A percentile compares a stretch with the other conserved stretches of the same genome.
Conservation (phyloP, 2,329 filamentous ascomycete genomes). For the Venturia aucupariae region DNA sequence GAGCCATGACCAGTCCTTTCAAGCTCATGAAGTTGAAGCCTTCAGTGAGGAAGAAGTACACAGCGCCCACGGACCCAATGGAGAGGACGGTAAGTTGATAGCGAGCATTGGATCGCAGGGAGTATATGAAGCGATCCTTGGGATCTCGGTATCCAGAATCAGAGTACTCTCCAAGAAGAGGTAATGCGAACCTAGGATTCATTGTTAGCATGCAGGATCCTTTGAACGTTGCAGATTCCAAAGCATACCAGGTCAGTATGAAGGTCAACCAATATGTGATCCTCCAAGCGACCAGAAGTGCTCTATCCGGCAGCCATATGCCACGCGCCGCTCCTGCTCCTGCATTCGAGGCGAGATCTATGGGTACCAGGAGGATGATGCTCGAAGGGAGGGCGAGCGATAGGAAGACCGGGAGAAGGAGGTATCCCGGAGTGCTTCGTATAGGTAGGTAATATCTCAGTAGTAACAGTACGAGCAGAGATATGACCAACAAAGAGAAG, state of each 20-base stretch:
- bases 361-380: slow-evolving; percentile 85
- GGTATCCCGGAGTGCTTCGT: slow-evolving; percentile 80
- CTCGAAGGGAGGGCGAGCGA: slow-evolving; percentile 88
- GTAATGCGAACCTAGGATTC: slow-evolving; percentile 68
- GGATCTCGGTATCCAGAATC: slow-evolving; percentile 89
- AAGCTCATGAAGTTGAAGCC: slow-evolving; percentile 63
- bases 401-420: slow-evolving; percentile 87
- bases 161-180: slow-evolving; percentile 86
- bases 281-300: slow-evolving; percentile 82
- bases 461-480: slow-evolving; percentile 68
- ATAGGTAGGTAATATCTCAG: slow-evolving; percentile 85
- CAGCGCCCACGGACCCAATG: slow-evolving; percentile 58
- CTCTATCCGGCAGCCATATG: slow-evolving; percentile 74
- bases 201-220: background rate
- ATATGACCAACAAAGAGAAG: slow-evolving; percentile 64
- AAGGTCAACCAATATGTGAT: slow-evolving; percentile 98
- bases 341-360: slow-evolving; percentile 85
- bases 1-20: slow-evolving; percentile 80
- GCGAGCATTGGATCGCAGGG: slow-evolving; percentile 74
- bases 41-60: slow-evolving; percentile 76
- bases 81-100: slow-evolving; percentile 77
- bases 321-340: slow-evolving; percentile 61
- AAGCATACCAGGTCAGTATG: slow-evolving; percentile 72
- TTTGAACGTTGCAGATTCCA: slow-evolving; percentile 2
- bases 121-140: slow-evolving; percentile 71